A percentile compares a stretch with the other conserved stretches of the same genome.
Conservation (phyloP, 768 basidiomycete species). For the Mycena polygramma region DNA sequence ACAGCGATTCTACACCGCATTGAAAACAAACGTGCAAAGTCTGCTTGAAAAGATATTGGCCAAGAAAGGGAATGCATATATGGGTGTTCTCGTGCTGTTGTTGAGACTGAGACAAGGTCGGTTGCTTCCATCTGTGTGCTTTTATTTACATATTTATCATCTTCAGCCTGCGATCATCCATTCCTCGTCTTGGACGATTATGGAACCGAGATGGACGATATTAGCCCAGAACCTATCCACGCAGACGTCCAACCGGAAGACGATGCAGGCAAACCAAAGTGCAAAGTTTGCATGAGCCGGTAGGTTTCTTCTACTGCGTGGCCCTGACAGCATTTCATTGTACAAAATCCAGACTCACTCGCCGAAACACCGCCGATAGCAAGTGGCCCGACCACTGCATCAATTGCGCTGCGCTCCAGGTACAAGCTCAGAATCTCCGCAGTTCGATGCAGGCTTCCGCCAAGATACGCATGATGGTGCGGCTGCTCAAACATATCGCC, state of each 20-base stretch:
- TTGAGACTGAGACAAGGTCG: slow-evolving; percentile 91
- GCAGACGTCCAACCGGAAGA: slow-evolving; percentile 74
- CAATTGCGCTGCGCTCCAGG: slow-evolving; percentile 69
- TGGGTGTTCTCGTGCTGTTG: slow-evolving; percentile 75
- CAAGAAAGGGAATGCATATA: slow-evolving; percentile 63
- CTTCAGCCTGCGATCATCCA: slow-evolving; percentile 90
- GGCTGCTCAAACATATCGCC: slow-evolving; percentile 75
- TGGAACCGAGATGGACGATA: slow-evolving; percentile 77
- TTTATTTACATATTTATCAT: not conserved
- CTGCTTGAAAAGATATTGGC: slow-evolving; percentile 76
- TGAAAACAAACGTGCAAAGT: slow-evolving; percentile 74
- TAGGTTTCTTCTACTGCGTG: not conserved
- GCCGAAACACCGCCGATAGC: slow-evolving; percentile 53
- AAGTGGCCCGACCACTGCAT: slow-evolving; percentile 62
- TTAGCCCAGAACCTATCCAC: slow-evolving; percentile 64
- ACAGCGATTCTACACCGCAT: slow-evolving; percentile 79
- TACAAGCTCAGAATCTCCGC: slow-evolving; percentile 59
- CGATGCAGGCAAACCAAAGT: slow-evolving; percentile 75
- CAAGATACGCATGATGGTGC: slow-evolving; percentile 88
- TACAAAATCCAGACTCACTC: slow-evolving; percentile 49
- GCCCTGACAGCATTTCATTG: not conserved
- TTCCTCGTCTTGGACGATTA: slow-evolving; percentile 83
- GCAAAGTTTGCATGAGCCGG: slow-evolving; percentile 22
- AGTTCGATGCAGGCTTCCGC: slow-evolving; percentile 80
- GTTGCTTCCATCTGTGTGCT: slow-evolving; percentile 32